Conservation (phyloP, 768 basidiomycete genomes). For the Trametes punicea region DNA sequence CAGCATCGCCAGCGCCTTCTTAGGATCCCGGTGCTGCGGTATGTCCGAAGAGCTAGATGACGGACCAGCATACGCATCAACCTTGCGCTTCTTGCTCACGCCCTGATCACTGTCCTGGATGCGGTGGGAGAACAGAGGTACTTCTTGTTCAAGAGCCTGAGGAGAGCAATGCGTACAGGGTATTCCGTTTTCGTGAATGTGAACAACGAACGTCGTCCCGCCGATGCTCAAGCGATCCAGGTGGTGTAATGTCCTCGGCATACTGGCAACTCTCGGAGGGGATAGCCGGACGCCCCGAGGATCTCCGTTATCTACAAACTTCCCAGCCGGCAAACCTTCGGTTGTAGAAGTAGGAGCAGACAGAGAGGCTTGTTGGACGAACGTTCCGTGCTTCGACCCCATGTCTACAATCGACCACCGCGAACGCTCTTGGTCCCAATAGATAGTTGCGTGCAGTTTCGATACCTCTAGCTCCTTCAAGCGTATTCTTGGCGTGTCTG, state of each 20-base stretch:
- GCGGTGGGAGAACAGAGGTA: conserved; percentile 51
- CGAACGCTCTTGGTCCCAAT: conserved; percentile 56
- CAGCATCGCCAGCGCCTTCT: conserved; percentile 62
- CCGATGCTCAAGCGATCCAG: conserved; percentile 66
- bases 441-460: conserved; percentile 74
- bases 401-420: conserved; percentile 80
- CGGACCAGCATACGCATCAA: conserved; percentile 13
- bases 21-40: conserved; percentile 43
- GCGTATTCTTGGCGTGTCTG: conserved; percentile 58
- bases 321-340: too few species aligned
- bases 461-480: conserved; percentile 84
- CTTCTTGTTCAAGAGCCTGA: conserved; percentile 47
- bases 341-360: conserved; percentile 19
- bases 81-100: conserved; percentile 26
- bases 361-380: conserved; percentile 36
- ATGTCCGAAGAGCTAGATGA: neutral
- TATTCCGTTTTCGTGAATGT: conserved; percentile 60
- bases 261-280: conserved; percentile 60
- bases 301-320: neutral
- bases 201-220: conserved; percentile 65
- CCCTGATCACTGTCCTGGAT: conserved; percentile 13
- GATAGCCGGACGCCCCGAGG: conserved; percentile 52
- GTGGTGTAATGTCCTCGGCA: conserved; percentile 61
- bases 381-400: conserved; percentile 85
- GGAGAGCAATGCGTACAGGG: conserved; percentile 63